Conservation (phyloP, 1,284 basidiomycete species). For the Ganoderma sinense region DNA sequence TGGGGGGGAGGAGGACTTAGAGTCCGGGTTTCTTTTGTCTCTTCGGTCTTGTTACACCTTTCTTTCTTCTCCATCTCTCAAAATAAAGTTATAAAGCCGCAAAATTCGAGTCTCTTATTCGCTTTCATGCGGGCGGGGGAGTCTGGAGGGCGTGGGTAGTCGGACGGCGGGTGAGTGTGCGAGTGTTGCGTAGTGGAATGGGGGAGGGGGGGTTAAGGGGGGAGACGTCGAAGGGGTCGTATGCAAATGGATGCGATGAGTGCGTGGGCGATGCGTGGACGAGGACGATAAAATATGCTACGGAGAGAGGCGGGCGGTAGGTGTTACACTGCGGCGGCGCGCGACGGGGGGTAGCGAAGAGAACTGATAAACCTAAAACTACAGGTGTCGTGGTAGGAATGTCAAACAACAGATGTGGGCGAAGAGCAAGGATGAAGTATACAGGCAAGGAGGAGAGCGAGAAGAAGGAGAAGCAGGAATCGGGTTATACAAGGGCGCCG, state of each 20-base stretch:
- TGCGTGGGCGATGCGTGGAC: constrained; percentile 25
- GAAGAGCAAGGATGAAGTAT: not conserved
- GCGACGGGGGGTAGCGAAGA: not conserved
- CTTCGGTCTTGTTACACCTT: too few relatives aligned
- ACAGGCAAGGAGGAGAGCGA: constrained; percentile 1
- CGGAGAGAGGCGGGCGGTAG: constrained; percentile 11
- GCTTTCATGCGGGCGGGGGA: too few relatives aligned
- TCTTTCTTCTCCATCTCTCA: too few relatives aligned
- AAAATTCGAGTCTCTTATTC: too few relatives aligned
- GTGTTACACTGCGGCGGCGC: constrained; percentile 21
- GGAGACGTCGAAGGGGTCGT: constrained; percentile 11
- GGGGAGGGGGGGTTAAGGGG: not conserved
- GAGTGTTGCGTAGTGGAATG: constrained; percentile 8
- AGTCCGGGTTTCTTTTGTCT: too few relatives aligned
- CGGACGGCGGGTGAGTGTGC: too few relatives aligned
- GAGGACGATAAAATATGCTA: constrained; percentile 21
- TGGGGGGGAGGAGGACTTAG: too few relatives aligned
- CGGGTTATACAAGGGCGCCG: constrained; percentile 25
- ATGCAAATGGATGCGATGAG: constrained; percentile 28
- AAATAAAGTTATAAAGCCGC: too few relatives aligned
- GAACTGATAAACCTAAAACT: constrained; percentile 30
- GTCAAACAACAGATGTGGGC: constrained; percentile 8
- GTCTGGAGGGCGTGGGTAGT: too few relatives aligned
- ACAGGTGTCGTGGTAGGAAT: constrained; percentile 18
- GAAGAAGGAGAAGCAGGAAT: not conserved